Base-by-base conservation (phyloP, 345 rosid species). In the Conringia planisiliqua region DNA sequence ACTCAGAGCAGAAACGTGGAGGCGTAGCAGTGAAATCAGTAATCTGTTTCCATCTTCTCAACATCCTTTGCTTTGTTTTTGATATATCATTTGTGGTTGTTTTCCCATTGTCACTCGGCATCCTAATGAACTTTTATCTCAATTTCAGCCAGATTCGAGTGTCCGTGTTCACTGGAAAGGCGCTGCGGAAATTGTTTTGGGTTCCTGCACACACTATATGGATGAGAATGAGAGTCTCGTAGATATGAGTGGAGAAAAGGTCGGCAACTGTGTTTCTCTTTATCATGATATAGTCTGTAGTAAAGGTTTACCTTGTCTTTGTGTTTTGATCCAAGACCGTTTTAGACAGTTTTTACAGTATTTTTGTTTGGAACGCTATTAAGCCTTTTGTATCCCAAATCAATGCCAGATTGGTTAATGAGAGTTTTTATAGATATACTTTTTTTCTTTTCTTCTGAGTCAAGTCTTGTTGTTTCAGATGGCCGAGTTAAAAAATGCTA, bases 81-180 rank as follows among this genome's bases (percentile, higher is more conserved):
- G 5, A 60, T 66, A 17, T 42, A 32, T 20, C 20, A 7, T 69
- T 48, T 71, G 26, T 50, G 26, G 69, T 16, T 48, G 51, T 24
- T 78, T 39, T 52, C 9, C 52, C 40, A 4, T 47, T 56, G 54
- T 38, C 26, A 47, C 5, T 65, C 38, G 38, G 36, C 62, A 62
- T n/a, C 22, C 18, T 58, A 24, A 43, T 29, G 13, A 50, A 50
- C 57, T 20, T 64, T 64, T 36, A 44, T n/a, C 36, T 66, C 26
- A 39, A 8, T 64, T 71, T 32, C 84, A 92, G 99, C 47, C 83
- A 20, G 87, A 88, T 79, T 85, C 87, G 24, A 70, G 83, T 74
- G 91, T 95, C 72, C 90, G 52, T 66, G 82, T 95, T 85, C 89
- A 95, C 75, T 95, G 98, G 99, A 95, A 95, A 84, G 99, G 99